These are phyloP conservation scores for Micromonas pusilla DNA, from an alignment of 139 green algal species.

Conservation along the genomic window DNA sequence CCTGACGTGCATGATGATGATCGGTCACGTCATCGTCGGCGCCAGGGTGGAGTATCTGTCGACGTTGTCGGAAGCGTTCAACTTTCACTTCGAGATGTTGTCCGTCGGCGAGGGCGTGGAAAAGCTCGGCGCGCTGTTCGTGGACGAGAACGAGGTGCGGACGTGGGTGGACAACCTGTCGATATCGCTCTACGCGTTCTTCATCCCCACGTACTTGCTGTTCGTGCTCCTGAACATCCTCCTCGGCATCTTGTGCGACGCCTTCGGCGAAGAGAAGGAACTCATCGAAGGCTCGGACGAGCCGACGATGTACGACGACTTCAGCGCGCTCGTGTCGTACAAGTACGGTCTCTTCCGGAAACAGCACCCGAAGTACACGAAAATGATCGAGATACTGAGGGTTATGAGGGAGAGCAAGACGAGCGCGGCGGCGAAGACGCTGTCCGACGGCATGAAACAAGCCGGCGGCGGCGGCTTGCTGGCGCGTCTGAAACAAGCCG, in stretches of 20 bases:
- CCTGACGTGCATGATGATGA: not conserved
- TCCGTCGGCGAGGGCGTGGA: not conserved
- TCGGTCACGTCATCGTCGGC: not conserved
- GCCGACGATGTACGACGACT: not conserved
- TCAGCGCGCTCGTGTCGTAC: not conserved
- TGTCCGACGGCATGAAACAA: not conserved
- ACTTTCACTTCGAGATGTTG: not conserved
- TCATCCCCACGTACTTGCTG: not conserved
- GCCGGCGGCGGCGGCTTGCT: no score
- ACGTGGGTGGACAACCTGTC: not conserved
- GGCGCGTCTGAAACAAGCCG: no score
- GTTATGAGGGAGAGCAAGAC: not conserved
- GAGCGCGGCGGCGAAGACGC: not conserved
- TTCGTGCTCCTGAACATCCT: not conserved
- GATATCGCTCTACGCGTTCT: not conserved
- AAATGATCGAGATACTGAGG: not conserved
- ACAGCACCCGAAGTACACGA: not conserved
- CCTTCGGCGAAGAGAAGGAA: not conserved
- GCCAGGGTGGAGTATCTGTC: not conserved
- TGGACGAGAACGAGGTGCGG: not conserved
- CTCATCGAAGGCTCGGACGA: not conserved
- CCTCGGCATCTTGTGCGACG: not conserved
- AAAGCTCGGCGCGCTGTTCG: not conserved
- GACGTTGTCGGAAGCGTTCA: not conserved
- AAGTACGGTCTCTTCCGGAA: not conserved